Conservation (phyloP, 108 stramenopile genomes). For the Skeletonema grethae region DNA sequence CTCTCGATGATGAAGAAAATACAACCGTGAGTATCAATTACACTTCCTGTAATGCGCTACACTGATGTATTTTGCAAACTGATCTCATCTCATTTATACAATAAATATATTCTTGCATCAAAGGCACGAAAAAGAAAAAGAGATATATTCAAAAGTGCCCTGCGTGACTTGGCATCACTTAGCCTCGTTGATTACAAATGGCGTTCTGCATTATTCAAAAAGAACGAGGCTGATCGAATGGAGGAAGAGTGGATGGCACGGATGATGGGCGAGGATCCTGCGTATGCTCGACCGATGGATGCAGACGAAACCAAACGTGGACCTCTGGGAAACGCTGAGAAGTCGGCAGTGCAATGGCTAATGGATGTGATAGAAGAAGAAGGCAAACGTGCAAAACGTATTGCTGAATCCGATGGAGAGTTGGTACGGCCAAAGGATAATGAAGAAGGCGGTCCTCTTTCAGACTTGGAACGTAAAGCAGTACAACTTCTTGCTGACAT, state of each 20-base stretch:
- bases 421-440: slow-evolving; percentile 71
- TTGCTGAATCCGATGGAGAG: slow-evolving; percentile 67
- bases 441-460: slow-evolving; percentile 69
- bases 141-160: slow-evolving; percentile 43
- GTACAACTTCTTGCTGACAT: slow-evolving; percentile 66
- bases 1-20: slow-evolving; percentile 27
- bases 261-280: slow-evolving; percentile 81
- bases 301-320: slow-evolving; percentile 69
- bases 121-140: slow-evolving; percentile 31
- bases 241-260: slow-evolving; percentile 73
- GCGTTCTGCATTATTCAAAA: slow-evolving; percentile 75
- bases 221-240: slow-evolving; percentile 77
- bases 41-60: not conserved
- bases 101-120: not conserved
- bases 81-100: not conserved
- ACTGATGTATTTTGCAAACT: not conserved
- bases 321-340: slow-evolving; percentile 79
- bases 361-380: slow-evolving; percentile 81
- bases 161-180: slow-evolving; percentile 66
- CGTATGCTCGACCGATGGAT: slow-evolving; percentile 88
- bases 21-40: slow-evolving; percentile 26
- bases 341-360: slow-evolving; percentile 72
- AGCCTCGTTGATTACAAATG: slow-evolving; percentile 80
- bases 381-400: slow-evolving; percentile 71
- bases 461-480: slow-evolving; percentile 62